Conservation (phyloP, 1,284 basidiomycete genomes). For the Austroboletus niveus region DNA sequence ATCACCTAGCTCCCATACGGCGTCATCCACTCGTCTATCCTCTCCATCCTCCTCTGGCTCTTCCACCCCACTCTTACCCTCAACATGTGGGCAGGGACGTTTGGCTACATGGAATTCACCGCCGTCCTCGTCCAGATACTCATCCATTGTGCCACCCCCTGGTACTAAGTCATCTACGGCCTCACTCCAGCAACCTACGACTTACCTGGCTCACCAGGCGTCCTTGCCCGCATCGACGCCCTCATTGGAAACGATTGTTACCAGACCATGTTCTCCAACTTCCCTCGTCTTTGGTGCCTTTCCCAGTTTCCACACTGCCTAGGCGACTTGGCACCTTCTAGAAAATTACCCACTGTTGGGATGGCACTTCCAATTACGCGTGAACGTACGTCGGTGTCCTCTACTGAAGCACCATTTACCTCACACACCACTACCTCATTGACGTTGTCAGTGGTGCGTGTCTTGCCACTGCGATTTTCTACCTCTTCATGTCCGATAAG, state of each 20-base stretch:
- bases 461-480: constrained; percentile 86
- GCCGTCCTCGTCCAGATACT: constrained; percentile 67
- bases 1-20: constrained; percentile 97
- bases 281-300: constrained; percentile 98
- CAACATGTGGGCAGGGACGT: constrained; percentile 40
- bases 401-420: constrained; percentile 99
- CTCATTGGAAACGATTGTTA: constrained; percentile 84
- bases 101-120: constrained; percentile 91
- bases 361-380: constrained; percentile 61
- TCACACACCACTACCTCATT: constrained; percentile 96
- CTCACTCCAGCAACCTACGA: constrained; percentile 91
- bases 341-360: constrained; percentile 90
- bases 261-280: constrained; percentile 37
- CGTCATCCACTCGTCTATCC: constrained; percentile 83
- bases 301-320: constrained; percentile 89
- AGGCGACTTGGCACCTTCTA: constrained; percentile 94
- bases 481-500: constrained; percentile 81
- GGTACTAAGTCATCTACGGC: constrained; percentile 98
- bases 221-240: constrained; percentile 89
- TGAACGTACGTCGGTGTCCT: constrained; percentile 89
- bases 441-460: constrained; percentile 95
- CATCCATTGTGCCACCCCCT: constrained; percentile 73
- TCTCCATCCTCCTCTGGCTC: constrained; percentile 78
- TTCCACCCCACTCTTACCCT: constrained; percentile 40
- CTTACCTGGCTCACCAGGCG: constrained; percentile 91